phyloP scores from a whole-genome alignment of 176 grass and related monocot species.

The Cocos nucifera region DNA sequence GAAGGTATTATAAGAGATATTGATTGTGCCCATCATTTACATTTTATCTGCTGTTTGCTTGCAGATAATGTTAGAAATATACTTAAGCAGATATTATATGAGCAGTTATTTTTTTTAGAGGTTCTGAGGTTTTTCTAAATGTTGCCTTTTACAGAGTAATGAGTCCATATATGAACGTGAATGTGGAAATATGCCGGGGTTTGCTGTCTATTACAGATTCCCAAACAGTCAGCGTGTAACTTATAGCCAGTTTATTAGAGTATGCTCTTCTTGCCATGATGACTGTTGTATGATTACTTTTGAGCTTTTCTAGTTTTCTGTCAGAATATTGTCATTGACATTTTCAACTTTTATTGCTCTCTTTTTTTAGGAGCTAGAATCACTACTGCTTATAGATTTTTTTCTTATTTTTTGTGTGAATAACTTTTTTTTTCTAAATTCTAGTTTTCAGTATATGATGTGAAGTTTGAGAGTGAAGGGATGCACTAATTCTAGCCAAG shows the following conservation, averaged over 20 bases:
- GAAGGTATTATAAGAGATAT: constrained; percentile 58
- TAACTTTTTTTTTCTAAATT: too few species aligned
- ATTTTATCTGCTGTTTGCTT: too few species aligned
- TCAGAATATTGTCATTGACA: not conserved
- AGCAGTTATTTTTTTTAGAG: constrained; percentile 14
- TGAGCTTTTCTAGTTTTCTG: too few species aligned
- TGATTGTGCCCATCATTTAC: not conserved
- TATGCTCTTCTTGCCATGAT: constrained; percentile 36
- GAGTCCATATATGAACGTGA: constrained; percentile 95
- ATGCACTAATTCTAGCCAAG: too few species aligned
- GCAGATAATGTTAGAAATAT: too few species aligned
- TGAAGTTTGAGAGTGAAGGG: too few species aligned
- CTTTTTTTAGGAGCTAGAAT: not conserved
- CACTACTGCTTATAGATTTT: too few species aligned
- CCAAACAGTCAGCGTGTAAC: constrained; percentile 84
- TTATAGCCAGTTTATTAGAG: constrained; percentile 73
- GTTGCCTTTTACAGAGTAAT: constrained; percentile 54
- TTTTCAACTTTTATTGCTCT: not conserved
- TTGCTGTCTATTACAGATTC: constrained; percentile 74
- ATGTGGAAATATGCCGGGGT: constrained; percentile 95
- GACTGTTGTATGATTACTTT: constrained; percentile 14
- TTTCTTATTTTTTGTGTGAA: too few species aligned
- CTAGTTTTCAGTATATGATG: too few species aligned
- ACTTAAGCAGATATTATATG: too few species aligned
- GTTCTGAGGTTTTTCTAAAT: constrained; percentile 16